phyloP scores from a whole-genome alignment of 768 basidiomycete species.

The Boletus sp. region DNA sequence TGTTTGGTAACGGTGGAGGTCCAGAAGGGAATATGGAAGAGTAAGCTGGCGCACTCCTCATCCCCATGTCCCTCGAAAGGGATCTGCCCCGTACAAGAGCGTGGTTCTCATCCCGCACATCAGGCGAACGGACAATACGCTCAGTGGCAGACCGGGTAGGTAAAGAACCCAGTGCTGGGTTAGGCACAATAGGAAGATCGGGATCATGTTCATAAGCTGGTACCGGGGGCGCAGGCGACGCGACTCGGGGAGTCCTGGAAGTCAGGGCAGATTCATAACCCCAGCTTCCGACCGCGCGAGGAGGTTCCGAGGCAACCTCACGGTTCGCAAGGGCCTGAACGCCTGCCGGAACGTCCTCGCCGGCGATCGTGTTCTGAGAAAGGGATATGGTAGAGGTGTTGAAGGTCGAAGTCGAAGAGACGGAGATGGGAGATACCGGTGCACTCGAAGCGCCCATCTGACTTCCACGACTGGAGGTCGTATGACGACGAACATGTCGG shows the following conservation, averaged over 20 bases:
- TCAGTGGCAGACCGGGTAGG: conserved; percentile 33
- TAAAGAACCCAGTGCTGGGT: conserved; percentile 14
- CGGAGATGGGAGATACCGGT: conserved; percentile 32
- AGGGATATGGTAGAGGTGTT: conserved; percentile 19
- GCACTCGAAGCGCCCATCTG: conserved; percentile 31
- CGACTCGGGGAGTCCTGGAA: conserved; percentile 24
- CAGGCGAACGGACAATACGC: conserved; percentile 30
- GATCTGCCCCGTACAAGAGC: conserved; percentile 32
- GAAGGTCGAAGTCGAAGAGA: conserved; percentile 28
- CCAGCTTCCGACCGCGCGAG: conserved; percentile 16
- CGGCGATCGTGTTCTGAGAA: conserved; percentile 14
- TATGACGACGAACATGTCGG: conserved; percentile 34
- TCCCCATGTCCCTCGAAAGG: conserved; percentile 30
- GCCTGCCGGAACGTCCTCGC: conserved; percentile 20
- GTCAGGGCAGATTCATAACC: conserved; percentile 10
- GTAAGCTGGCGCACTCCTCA: conserved; percentile 35
- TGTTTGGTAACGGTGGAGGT: conserved; percentile 29
- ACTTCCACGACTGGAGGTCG: conserved; percentile 31
- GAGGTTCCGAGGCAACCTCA: conserved; percentile 25
- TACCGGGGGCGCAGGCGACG: conserved; percentile 22
- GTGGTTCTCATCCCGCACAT: conserved; percentile 28
- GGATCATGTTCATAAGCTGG: conserved; percentile 29
- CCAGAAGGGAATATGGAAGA: conserved; percentile 34
- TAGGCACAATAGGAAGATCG: conserved; percentile 23
- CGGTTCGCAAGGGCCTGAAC: conserved; percentile 15